phyloP scores from a whole-genome alignment of 164 flowering plant species.

The Aristolochia contorta region DNA sequence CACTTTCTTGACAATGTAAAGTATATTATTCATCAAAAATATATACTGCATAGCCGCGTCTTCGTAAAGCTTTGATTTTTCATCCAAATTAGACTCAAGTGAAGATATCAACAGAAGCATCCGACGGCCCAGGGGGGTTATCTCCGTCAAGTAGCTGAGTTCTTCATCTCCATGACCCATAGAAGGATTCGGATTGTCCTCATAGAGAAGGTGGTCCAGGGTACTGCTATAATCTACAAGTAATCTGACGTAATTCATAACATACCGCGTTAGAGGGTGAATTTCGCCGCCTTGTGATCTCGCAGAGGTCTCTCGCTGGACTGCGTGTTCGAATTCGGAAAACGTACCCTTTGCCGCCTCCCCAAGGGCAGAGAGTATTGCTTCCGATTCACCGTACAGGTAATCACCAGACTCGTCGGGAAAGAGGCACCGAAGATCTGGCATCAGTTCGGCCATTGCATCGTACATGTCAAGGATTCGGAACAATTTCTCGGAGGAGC shows the following conservation, averaged over 20 bases:
- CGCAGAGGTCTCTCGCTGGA: constrained; percentile 44
- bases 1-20: constrained; percentile 74
- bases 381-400: constrained; percentile 43
- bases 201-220: constrained; percentile 40
- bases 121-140: constrained; percentile 36
- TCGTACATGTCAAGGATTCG: constrained; percentile 84
- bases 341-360: constrained; percentile 68
- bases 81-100: constrained; percentile 67
- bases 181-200: constrained; percentile 12
- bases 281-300: constrained; percentile 60
- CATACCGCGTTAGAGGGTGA: constrained; percentile 73
- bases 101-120: constrained; percentile 32
- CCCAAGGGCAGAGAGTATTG: constrained; percentile 44
- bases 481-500: constrained; percentile 58
- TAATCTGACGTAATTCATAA: constrained; percentile 72
- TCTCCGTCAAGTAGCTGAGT: constrained; percentile 12
- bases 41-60: constrained; percentile 60
- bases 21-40: constrained; percentile 81
- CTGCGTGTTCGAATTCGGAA: constrained; percentile 70
- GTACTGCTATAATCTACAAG: constrained; percentile 69
- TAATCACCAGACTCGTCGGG: constrained; percentile 28
- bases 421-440: constrained; percentile 40
- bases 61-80: constrained; percentile 66
- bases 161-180: constrained; percentile 19
- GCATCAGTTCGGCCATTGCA: constrained; percentile 33